Base-by-base conservation (phyloP, 352 stramenopile genomes). In the Phytopythium mirpurense region DNA sequence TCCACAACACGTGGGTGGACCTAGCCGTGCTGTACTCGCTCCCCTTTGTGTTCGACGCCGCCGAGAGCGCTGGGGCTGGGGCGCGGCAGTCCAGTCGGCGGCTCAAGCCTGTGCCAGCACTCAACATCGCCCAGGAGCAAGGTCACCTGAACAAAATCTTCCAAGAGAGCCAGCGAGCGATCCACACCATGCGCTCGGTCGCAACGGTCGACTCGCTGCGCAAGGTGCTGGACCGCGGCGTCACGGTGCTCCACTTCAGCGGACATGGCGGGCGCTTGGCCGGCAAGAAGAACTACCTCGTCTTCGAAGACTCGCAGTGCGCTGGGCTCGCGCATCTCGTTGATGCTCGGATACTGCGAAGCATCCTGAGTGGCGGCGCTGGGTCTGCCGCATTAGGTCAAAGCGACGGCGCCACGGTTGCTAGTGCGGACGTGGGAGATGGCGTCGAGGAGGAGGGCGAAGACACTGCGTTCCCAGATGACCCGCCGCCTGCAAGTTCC, bases 1-100 rank as follows among this genome's bases (percentile, higher is more conserved):
- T 86, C 26, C 75, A 87, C 54, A 88, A 87, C 65, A 92, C 82
- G 48, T 86, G 81, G 73, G 72, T 92, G 37, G 82, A 92, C 44
- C 68, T 92, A 32, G 82, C 78, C 24, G 74, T 83, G 60, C 70
- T 92, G 14, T 87, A 89, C 40, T 73, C 82, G 32, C 65, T 86
- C 37, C 82, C 82, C 51, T 92, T 92, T 46, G 75, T 92, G 4
- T 67, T 80, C 57, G 60, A 72, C 60, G 54, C 57, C 26, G 65
- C 52, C 19, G 57, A 59, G 12, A 54, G 40, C 16, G 49, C 55
- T 36, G 47, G 11, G 6, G 6, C 14, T 1, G 31, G 31, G n/a
- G 21, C 0, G 3, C 47, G 47, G 14, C 34, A 43, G 47, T 27
- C 48, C 3, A 57, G 51, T 12, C 70, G 59, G 10, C 74, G 78